Base-by-base conservation (phyloP, 2,329 filamentous ascomycete species). In the Aspergillus calidoustus region DNA sequence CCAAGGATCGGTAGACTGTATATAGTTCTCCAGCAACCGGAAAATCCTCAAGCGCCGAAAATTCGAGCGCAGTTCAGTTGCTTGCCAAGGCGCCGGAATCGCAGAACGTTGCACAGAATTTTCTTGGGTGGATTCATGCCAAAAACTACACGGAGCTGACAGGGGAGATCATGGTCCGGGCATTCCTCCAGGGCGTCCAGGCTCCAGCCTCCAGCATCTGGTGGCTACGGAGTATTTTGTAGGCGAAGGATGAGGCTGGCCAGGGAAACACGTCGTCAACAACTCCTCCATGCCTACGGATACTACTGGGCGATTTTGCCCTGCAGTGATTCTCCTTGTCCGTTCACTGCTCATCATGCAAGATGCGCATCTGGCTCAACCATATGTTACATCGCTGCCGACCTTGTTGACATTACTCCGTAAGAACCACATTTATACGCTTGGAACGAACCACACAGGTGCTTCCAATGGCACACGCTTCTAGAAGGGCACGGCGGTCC, bases 141-240 rank as follows among this genome's bases (percentile, higher is more conserved):
- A 50, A 49, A 57, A 58, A 58, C 49, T 58, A 61, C 59, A 58
- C 59, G 54, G 59, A 49, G 49, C 46, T 58, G 59, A 61, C 54
- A 57, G 59, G 54, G 54, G n/a, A 61, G 54, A 61, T 61, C 59
- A 43, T 61, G 59, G 59, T 61, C 59, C 59, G 59, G 54, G 54
- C 53, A 17, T 57, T 30, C 34, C 7, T 34, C 7, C 19, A 19
- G 19, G 19, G 19, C 19, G 19, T 19, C 19, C 19, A 19, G 19
- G 19, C 7, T 34, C 7, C 19, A 28, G 11, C 2, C 47, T 49
- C 49, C 28, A 7, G 31, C 25, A 9, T 19, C 19, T 19, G 19
- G 19, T 23, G 30, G 17, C 30, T 22, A 53, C 57, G 57, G 49
- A 53, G 49, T 59, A 59, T 47, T 51, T 48, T 47, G 23, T 43